Conservation (phyloP, 2,329 filamentous ascomycete genomes). For the Tolypocladium capitatum region DNA sequence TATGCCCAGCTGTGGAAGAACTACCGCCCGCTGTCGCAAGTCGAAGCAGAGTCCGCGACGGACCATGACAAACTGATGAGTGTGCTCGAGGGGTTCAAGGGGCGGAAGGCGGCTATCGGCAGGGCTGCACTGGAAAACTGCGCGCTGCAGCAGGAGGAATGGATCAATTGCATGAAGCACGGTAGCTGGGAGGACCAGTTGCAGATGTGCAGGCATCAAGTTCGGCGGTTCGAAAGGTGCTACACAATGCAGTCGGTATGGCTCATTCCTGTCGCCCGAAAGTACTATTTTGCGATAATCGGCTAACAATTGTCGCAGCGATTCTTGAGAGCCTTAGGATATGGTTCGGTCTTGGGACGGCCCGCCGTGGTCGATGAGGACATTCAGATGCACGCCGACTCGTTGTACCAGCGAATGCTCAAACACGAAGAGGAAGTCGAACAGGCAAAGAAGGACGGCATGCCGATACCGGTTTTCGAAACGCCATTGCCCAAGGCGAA, state of each 20-base stretch:
- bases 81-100: slow-evolving; percentile 73
- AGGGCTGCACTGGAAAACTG: slow-evolving; percentile 86
- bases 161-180: slow-evolving; percentile 67
- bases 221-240: slow-evolving; percentile 68
- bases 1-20: slow-evolving; percentile 85
- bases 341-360: slow-evolving; percentile 55
- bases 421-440: slow-evolving; percentile 66
- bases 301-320: slow-evolving; percentile 33
- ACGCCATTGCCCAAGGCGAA: slow-evolving; percentile 33
- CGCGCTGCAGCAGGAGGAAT: slow-evolving; percentile 69
- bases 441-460: slow-evolving; percentile 49
- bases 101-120: slow-evolving; percentile 65
- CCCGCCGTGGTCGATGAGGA: slow-evolving; percentile 61
- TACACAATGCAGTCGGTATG: slow-evolving; percentile 74
- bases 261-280: neutral
- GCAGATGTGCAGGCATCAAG: slow-evolving; percentile 71
- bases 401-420: slow-evolving; percentile 76
- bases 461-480: slow-evolving; percentile 45
- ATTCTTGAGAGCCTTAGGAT: slow-evolving; percentile 82
- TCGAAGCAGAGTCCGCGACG: slow-evolving; percentile 56
- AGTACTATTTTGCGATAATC: neutral
- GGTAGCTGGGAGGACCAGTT: slow-evolving; percentile 56
- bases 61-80: slow-evolving; percentile 71
- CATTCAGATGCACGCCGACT: slow-evolving; percentile 93
- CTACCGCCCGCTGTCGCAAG: slow-evolving; percentile 59